A percentile compares a stretch with the other conserved stretches of the same genome.
These are phyloP conservation scores for peach (Prunus persica) DNA, from an alignment of 306 rosid species.

Conservation along the genomic window Prunus_persica_NCBIv2 NC_034009.1:46265001-46265500, in stretches of 20 bases:
- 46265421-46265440: constrained; percentile 43
- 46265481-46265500: constrained; percentile 93
- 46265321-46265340: neutral
- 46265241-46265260: neutral
- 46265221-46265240: neutral
- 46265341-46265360: neutral
- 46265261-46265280: neutral
- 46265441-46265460: constrained; percentile 85
- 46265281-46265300: neutral
- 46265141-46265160: neutral
- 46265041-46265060: neutral
- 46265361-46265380: neutral
- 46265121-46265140: neutral
- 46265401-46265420: constrained; percentile 24
- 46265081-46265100: neutral
- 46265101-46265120: neutral
- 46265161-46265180: neutral
- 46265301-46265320: neutral
- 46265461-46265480: constrained; percentile 99
- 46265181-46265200: neutral
- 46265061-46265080: neutral
- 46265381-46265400: constrained; percentile 14
- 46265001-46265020: neutral
- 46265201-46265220: neutral
- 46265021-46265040: neutral